phyloP scores from a whole-genome alignment of 78 protist species.

The Dictyostelium brefeldianum region DNA sequence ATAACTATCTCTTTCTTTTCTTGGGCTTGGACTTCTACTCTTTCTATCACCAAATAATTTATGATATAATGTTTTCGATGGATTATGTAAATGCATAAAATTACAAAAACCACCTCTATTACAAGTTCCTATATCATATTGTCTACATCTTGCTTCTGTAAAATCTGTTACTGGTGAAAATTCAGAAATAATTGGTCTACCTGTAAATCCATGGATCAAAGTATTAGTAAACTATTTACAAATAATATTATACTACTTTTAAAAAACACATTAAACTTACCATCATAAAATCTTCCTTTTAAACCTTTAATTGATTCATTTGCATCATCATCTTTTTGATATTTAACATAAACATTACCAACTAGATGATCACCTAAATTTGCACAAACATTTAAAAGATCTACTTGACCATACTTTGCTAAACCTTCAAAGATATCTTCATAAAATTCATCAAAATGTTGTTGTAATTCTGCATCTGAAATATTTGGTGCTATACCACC shows the following conservation, averaged over 20 bases:
- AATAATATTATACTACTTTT: not conserved
- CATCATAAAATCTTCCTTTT: slow-evolving; percentile 93
- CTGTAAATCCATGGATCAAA: slow-evolving; percentile 48
- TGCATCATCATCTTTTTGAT: slow-evolving; percentile 94
- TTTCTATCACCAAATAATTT: slow-evolving; percentile 76
- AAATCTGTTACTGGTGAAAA: slow-evolving; percentile 99
- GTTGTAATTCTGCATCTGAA: slow-evolving; percentile 72
- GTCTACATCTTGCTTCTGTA: slow-evolving; percentile 95
- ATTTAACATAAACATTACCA: slow-evolving; percentile 98
- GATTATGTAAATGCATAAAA: slow-evolving; percentile 97
- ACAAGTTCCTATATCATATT: slow-evolving; percentile 95
- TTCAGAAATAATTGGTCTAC: slow-evolving; percentile 95
- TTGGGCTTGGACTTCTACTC: slow-evolving; percentile 78
- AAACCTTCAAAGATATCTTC: slow-evolving; percentile 96
- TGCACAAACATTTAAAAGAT: slow-evolving; percentile 93
- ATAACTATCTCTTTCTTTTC: slow-evolving; percentile 20
- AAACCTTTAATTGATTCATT: slow-evolving; percentile 89
- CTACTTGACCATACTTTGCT: slow-evolving; percentile 91
- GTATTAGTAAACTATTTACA: not conserved
- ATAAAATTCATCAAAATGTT: slow-evolving; percentile 94
- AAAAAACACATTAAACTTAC: slow-evolving; percentile 29
- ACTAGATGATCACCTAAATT: slow-evolving; percentile 97
- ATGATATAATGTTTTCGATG: slow-evolving; percentile 53
- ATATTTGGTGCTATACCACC: slow-evolving; percentile 33
- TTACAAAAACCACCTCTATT: slow-evolving; percentile 98